Percentiles rank a stretch among this genome's conserved stretches.
phyloP scores from a whole-genome alignment of 495 filamentous ascomycete genomes.

The Lepidopterella palustris region DNA sequence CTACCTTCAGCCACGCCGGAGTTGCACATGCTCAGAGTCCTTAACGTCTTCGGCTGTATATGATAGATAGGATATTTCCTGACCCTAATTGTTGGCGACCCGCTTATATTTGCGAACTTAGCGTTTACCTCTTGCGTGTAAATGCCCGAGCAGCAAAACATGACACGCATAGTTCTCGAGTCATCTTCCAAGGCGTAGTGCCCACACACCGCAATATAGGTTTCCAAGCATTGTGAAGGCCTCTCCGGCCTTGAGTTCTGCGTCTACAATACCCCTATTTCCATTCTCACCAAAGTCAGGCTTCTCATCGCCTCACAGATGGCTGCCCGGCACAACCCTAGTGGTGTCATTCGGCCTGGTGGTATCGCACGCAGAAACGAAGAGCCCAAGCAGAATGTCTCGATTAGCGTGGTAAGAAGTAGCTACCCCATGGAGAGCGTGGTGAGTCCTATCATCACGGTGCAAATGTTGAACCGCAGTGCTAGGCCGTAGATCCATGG shows the following conservation, averaged over 20 bases:
- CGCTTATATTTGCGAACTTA: too few relatives aligned
- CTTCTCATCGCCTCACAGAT: constrained; percentile 2
- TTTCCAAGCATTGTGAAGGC: constrained; percentile 17
- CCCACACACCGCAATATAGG: too few relatives aligned
- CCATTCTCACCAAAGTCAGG: background rate
- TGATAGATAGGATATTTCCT: too few relatives aligned
- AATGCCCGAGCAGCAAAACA: too few relatives aligned
- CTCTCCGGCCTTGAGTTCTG: constrained; percentile 5
- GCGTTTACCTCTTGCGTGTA: too few relatives aligned
- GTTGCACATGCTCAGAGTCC: too few relatives aligned
- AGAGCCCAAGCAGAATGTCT: constrained; percentile 6
- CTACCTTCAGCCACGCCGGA: too few relatives aligned
- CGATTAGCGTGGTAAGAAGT: background rate
- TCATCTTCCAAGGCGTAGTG: too few relatives aligned
- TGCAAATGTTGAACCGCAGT: constrained; percentile 1
- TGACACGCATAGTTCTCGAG: too few relatives aligned
- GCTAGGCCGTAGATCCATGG: constrained; percentile 1
- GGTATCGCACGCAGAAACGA: background rate
- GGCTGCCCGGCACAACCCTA: constrained; percentile 8
- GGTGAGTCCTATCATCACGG: constrained; percentile 11
- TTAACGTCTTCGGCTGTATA: too few relatives aligned
- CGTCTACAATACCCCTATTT: background rate
- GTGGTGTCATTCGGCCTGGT: constrained; percentile 1
- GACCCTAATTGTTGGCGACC: too few relatives aligned
- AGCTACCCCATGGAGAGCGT: background rate